These are phyloP conservation scores for Centrapalus pauciflorus DNA, from an alignment of 129 eudicot species.

Conservation along the genomic window DNA sequence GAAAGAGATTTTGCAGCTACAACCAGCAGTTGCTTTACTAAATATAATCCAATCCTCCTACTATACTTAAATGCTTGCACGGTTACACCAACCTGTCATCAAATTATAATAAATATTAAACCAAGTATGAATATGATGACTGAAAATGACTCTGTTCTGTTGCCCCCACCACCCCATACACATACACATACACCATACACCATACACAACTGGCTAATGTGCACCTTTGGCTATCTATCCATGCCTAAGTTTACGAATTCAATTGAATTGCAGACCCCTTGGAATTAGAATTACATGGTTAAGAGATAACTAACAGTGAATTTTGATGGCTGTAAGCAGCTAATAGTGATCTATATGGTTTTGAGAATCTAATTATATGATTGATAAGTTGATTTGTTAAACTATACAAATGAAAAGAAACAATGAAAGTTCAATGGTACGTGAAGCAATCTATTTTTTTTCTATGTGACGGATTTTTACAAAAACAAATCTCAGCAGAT, in stretches of 20 bases:
- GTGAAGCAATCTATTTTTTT: too few species aligned
- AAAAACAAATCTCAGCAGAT: too few species aligned
- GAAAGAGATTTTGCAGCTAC: constrained; percentile 25
- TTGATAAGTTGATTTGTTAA: too few species aligned
- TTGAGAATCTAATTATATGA: too few species aligned
- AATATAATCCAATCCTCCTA: background rate
- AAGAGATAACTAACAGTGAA: too few species aligned
- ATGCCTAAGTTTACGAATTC: constrained; percentile 15
- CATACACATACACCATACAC: background rate
- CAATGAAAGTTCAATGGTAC: too few species aligned
- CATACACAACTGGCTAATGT: constrained; percentile 17
- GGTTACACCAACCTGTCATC: constrained; percentile 24
- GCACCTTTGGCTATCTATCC: constrained; percentile 2
- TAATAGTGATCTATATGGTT: too few species aligned
- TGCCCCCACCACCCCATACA: constrained; percentile 29
- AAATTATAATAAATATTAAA: background rate
- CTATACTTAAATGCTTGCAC: constrained; percentile 20
- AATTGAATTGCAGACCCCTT: constrained; percentile 5
- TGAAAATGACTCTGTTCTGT: constrained; percentile 14
- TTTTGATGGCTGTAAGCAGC: too few species aligned
- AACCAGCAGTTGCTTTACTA: constrained; percentile 24
- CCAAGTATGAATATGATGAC: constrained; percentile 5
- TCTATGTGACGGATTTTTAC: too few species aligned
- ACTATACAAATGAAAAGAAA: too few species aligned
- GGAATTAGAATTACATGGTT: background rate